Evolutionary conservation across 2,329 filamentous ascomycete genomes (phyloP), one percentile per base, ranked within the genome.

Genomic region (Sporothrix euskadiensis): DNA sequence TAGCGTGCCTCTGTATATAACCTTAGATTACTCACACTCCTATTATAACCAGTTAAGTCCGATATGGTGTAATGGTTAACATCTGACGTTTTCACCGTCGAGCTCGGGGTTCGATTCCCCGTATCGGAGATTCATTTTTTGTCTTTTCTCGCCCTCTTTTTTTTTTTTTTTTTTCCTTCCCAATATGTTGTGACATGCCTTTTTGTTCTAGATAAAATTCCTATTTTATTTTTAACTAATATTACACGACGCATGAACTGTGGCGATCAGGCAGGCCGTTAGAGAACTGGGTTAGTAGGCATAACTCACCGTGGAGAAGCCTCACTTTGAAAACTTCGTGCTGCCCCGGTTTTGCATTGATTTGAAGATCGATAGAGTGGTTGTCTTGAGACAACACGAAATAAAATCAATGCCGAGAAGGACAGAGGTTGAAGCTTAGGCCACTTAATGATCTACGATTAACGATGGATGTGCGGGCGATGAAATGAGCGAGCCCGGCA

Each of bases 11-110:
- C 19, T 22, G n/a, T 66, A 47, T 66, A 66, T 66, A 66, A 4
- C 1, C 44, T 8, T 10, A 49, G 5, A 47, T 16, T 47, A 19
- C 6, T 12, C 44, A 12, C 9, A 1, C 10, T 30, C 7, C 1
- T n/a, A 14, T 1, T 44, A 65, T 19, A 66, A 59, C 59, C 39
- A 35, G 30, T 54, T 57, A 70, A 63, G 71, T 75, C 74, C 74
- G 74, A 75, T 75, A 75, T 75, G 74, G 74, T 75, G 74, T 75
- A 75, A 75, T 75, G 74, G 74, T 68, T 74, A 75, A 75, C 74
- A 75, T 75, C 74, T 73, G 74, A 75, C 74, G 74, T 73, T 75
- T 73, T 75, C 74, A 75, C 74, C 74, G 74, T 75, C 74, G 74
- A 73, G 74, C 74, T 75, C 74, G 74, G 74, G 74, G 74, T 75